phyloP scores from a whole-genome alignment of 371 early-diverging fungal genomes.

The Syncephalis plumigaleata region DNA sequence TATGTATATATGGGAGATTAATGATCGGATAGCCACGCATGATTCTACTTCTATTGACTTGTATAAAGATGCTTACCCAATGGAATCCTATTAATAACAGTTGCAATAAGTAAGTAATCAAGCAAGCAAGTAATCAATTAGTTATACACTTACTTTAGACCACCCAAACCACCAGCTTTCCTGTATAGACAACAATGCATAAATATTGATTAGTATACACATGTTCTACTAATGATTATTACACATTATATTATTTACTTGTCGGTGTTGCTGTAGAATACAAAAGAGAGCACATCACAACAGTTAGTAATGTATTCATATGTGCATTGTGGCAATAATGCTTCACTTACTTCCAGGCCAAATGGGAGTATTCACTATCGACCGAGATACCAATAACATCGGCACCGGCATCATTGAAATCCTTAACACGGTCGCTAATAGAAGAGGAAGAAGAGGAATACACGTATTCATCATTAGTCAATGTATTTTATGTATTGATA shows the following conservation, averaged over 20 bases:
- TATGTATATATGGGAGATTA: no score
- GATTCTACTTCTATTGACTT: no score
- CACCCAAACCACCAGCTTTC: constrained; percentile 84
- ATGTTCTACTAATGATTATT: no score
- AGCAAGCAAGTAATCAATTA: no score
- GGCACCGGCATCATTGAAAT: constrained; percentile 41
- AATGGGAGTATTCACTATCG: constrained; percentile 37
- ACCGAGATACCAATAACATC: constrained; percentile 22
- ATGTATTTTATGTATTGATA: neutral
- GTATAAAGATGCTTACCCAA: constrained; percentile 1
- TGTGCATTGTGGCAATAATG: neutral
- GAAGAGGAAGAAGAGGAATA: neutral
- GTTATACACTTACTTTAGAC: constrained; percentile 31
- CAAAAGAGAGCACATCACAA: no score
- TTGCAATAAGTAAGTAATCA: neutral
- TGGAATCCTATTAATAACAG: constrained; percentile 1
- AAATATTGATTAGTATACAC: no score
- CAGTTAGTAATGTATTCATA: no score
- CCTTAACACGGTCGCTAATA: constrained; percentile 21
- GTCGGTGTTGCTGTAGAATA: no score
- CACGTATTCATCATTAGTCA: neutral
- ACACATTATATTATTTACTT: no score
- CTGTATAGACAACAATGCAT: constrained; percentile 27
- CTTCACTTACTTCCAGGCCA: constrained; percentile 34
- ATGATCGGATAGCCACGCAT: no score